Percentiles rank a stretch among this genome's conserved stretches.
phyloP scores from a whole-genome alignment of 176 grass and related monocot genomes.

The Carex pumila region DNA sequence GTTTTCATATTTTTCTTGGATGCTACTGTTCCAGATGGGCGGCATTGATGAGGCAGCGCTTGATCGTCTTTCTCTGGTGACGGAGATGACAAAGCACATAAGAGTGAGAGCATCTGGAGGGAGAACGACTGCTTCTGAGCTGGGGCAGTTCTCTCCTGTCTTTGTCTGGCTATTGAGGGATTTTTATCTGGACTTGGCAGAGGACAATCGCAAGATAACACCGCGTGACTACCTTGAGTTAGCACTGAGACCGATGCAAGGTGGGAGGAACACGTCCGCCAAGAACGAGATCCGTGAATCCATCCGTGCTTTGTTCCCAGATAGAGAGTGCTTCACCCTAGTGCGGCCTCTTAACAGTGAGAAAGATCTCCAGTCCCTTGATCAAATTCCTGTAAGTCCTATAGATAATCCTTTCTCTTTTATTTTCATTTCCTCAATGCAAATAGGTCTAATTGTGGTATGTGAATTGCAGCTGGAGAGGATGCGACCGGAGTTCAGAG shows the following conservation, averaged over 20 bases:
- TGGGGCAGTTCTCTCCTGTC: constrained; percentile 94
- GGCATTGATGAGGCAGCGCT: constrained; percentile 96
- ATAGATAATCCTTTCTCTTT: not conserved
- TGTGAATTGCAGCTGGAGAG: constrained; percentile 58
- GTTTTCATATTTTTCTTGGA: not conserved
- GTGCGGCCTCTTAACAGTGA: constrained; percentile 89
- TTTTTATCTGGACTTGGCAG: constrained; percentile 88
- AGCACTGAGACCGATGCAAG: constrained; percentile 74
- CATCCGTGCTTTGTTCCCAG: constrained; percentile 87
- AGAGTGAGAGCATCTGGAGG: constrained; percentile 85
- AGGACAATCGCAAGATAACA: constrained; percentile 93
- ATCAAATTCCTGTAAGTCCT: constrained; percentile 81
- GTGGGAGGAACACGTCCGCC: constrained; percentile 54
- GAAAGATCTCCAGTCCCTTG: constrained; percentile 84
- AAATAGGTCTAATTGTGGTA: constrained; percentile 6
- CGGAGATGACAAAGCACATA: constrained; percentile 99
- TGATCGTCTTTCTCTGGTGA: constrained; percentile 89
- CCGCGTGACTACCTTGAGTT: constrained; percentile 89
- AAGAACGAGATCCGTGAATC: constrained; percentile 96
- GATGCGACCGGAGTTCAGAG: constrained; percentile 75
- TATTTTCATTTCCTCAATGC: not conserved
- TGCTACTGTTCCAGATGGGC: constrained; percentile 57
- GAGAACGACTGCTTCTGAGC: constrained; percentile 69
- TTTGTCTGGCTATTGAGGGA: constrained; percentile 98
- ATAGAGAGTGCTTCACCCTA: constrained; percentile 88